Evolutionary conservation across 192 early-diverging fungal species (phyloP).

Genomic region (Coemansia sp.): DNA sequence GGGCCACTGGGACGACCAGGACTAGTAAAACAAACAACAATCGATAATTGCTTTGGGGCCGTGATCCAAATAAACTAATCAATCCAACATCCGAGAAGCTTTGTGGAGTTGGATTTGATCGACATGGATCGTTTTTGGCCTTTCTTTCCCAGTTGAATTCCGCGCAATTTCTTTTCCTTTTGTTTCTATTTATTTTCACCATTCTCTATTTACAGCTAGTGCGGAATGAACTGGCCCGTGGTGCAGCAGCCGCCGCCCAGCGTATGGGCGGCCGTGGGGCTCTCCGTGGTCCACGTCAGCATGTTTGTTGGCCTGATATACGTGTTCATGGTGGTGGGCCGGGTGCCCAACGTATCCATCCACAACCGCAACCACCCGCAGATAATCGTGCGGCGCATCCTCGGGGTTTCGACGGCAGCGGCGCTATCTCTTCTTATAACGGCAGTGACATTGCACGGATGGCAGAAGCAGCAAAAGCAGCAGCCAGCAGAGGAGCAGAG

Average conservation of each 20-base stretch:
- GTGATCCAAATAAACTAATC: too few relatives aligned
- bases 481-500: not conserved
- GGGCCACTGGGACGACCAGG: slow-evolving; percentile 82
- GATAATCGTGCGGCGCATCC: slow-evolving; percentile 35
- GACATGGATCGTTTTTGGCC: not conserved
- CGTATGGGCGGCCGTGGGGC: slow-evolving; percentile 9
- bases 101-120: too few relatives aligned
- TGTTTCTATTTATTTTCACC: not conserved
- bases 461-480: slow-evolving; percentile 1
- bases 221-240: slow-evolving; percentile 2
- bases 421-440: slow-evolving; percentile 12
- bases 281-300: slow-evolving; percentile 20
- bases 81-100: too few relatives aligned
- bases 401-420: slow-evolving; percentile 20
- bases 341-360: slow-evolving; percentile 4
- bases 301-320: slow-evolving; percentile 42
- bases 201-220: not conserved
- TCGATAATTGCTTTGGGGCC: too few relatives aligned
- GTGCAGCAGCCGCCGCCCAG: not conserved
- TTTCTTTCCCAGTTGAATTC: not conserved
- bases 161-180: not conserved
- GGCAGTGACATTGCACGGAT: not conserved
- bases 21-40: too few relatives aligned
- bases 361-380: slow-evolving; percentile 43
- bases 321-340: slow-evolving; percentile 15